Evolutionary conservation across 768 basidiomycete genomes (phyloP).

Genomic region (Serendipita sp.): DNA sequence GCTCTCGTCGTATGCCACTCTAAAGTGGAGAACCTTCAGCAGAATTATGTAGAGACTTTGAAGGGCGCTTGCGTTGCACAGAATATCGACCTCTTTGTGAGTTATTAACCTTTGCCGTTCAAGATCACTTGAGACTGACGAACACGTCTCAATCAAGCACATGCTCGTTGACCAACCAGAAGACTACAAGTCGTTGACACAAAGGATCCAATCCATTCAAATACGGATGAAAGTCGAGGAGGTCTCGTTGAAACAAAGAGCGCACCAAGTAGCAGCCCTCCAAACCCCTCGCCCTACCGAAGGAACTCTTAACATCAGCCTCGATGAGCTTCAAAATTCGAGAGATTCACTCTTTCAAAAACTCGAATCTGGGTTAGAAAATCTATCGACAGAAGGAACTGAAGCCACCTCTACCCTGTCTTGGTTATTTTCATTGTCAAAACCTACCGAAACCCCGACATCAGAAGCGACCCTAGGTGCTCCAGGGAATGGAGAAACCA

Average conservation of each 20-base stretch:
- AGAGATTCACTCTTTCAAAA: not conserved
- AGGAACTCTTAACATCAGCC: not conserved
- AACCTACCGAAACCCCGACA: no score
- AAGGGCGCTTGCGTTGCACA: not conserved
- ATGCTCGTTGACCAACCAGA: not conserved
- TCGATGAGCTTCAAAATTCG: not conserved
- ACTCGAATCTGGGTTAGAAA: not conserved
- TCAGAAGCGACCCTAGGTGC: no score
- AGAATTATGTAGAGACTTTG: not conserved
- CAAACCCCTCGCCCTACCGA: not conserved
- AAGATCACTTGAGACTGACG: not conserved
- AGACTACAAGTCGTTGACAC: not conserved
- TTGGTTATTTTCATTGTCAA: no score
- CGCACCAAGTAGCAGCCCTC: not conserved
- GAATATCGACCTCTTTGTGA: not conserved
- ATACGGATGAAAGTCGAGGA: not conserved
- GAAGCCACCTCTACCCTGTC: no score
- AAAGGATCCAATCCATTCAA: not conserved
- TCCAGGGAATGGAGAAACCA: no score
- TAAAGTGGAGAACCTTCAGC: not conserved
- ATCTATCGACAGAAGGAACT: not conserved
- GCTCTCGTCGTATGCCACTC: not conserved
- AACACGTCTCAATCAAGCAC: not conserved
- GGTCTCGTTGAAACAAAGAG: not conserved
- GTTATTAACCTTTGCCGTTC: not conserved